These are phyloP conservation scores for Kokia cookei DNA, from an alignment of 441 rosid genomes.

Conservation along the genomic window DNA sequence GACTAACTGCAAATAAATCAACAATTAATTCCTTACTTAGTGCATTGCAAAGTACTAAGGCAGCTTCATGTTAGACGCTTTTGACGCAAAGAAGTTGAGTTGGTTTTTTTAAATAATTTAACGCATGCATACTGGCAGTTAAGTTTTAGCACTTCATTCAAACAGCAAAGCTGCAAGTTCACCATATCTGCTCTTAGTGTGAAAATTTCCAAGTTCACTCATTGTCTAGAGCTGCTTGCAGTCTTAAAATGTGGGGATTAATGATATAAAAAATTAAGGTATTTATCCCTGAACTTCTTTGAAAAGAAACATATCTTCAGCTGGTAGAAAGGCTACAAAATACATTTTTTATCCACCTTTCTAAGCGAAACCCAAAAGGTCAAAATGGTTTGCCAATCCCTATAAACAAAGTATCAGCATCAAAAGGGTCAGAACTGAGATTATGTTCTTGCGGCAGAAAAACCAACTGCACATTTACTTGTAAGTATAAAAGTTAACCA, in stretches of 20 bases:
- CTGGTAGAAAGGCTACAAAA: not conserved
- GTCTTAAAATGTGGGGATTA: not conserved
- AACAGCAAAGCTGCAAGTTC: not conserved
- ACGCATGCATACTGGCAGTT: not conserved
- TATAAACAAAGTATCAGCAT: not conserved
- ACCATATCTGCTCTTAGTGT: not conserved
- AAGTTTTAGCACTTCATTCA: not conserved
- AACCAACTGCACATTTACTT: not conserved
- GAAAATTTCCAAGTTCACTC: not conserved
- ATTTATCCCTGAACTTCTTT: not conserved
- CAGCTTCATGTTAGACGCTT: not conserved
- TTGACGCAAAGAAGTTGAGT: not conserved
- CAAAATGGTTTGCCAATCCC: not conserved
- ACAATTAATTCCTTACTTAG: not conserved
- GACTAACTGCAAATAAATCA: slow-evolving; percentile 48
- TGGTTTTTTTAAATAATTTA: not conserved
- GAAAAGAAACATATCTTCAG: not conserved
- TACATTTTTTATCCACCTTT: not conserved
- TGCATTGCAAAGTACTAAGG: not conserved
- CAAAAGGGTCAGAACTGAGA: not conserved
- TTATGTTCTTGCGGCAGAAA: not conserved
- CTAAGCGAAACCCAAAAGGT: not conserved
- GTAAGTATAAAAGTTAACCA: not conserved
- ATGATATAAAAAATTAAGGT: not conserved
- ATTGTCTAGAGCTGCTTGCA: not conserved